Percentiles rank a stretch among this genome's conserved stretches.
These are phyloP conservation scores for Candida alai DNA, from an alignment of 805 yeast genomes.

Conservation along the genomic window DNA sequence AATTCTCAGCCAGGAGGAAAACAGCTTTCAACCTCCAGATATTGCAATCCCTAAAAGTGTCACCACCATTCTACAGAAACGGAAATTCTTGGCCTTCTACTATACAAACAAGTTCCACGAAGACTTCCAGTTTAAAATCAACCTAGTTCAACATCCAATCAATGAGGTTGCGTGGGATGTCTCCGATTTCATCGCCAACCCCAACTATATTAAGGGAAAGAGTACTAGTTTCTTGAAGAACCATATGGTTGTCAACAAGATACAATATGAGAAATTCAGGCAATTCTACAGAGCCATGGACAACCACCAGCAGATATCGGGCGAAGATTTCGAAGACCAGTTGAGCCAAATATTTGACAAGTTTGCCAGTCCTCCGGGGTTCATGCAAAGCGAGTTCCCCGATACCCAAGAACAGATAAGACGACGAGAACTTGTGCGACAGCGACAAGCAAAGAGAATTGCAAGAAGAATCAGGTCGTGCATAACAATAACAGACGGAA, in stretches of 20 bases:
- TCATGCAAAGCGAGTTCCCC: slow-evolving; percentile 36
- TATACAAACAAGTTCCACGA: slow-evolving; percentile 19
- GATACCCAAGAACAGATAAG: slow-evolving; percentile 27
- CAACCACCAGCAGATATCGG: slow-evolving; percentile 9
- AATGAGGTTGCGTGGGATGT: slow-evolving; percentile 33
- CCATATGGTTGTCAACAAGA: slow-evolving; percentile 7
- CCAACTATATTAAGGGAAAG: slow-evolving; percentile 6
- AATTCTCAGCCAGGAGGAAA: slow-evolving; percentile 1
- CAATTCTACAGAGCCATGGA: slow-evolving; percentile 5
- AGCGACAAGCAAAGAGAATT: slow-evolving; percentile 25
- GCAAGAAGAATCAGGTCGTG: slow-evolving; percentile 25
- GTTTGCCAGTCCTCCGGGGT: slow-evolving; percentile 39
- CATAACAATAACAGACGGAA: slow-evolving; percentile 13
- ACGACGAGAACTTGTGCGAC: slow-evolving; percentile 16
- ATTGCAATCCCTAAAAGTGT: slow-evolving; percentile 1
- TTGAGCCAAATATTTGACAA: slow-evolving; percentile 32
- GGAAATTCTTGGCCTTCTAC: slow-evolving; percentile 3
- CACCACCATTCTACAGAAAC: slow-evolving; percentile 7
- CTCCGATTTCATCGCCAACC: slow-evolving; percentile 27
- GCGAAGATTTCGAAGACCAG: slow-evolving; percentile 12
- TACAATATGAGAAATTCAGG: slow-evolving; percentile 2
- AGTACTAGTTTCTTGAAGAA: slow-evolving; percentile 1
- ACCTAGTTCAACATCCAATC: slow-evolving; percentile 31
- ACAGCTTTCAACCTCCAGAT: slow-evolving; percentile 8
- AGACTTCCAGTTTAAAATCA: slow-evolving; percentile 18